phyloP scores from a whole-genome alignment of 192 early-diverging fungal genomes.

The Jimgerdemannia lactiflua region DNA sequence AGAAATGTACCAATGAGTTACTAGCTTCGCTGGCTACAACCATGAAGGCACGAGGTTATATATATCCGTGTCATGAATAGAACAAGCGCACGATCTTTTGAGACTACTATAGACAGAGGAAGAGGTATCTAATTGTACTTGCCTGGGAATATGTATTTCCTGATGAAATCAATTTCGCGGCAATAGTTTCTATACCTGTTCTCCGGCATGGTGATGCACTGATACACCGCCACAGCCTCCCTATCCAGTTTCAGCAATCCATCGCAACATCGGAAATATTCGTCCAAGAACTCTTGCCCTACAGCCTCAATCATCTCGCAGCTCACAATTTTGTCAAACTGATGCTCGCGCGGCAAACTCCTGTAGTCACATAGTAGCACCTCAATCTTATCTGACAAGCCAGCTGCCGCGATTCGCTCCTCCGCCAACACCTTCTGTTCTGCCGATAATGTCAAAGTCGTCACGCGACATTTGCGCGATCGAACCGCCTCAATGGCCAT shows the following conservation, averaged over 20 bases:
- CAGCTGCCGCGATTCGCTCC: slow-evolving; percentile 54
- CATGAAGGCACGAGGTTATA: no score
- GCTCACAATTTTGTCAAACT: slow-evolving; percentile 69
- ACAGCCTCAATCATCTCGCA: slow-evolving; percentile 80
- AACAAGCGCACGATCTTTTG: no score
- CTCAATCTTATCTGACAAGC: slow-evolving; percentile 48
- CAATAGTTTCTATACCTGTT: slow-evolving; percentile 56
- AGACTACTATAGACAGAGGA: no score
- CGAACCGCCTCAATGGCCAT: slow-evolving; percentile 63
- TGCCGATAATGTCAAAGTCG: slow-evolving; percentile 59
- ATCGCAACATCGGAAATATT: slow-evolving; percentile 61
- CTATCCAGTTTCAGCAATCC: slow-evolving; percentile 46
- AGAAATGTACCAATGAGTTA: neutral
- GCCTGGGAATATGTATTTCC: slow-evolving; percentile 77
- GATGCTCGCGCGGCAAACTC: slow-evolving; percentile 46
- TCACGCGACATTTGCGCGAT: slow-evolving; percentile 53
- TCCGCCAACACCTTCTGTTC: slow-evolving; percentile 67
- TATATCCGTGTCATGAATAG: no score
- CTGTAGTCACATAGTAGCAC: slow-evolving; percentile 71
- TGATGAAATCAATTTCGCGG: slow-evolving; percentile 62
- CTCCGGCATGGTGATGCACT: slow-evolving; percentile 73
- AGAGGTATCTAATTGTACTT: slow-evolving; percentile 2
- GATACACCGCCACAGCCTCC: slow-evolving; percentile 53
- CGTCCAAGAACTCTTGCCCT: slow-evolving; percentile 58
- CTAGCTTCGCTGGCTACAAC: no score